These are phyloP conservation scores for Mycena haematopus DNA, from an alignment of 768 basidiomycete species.

Conservation along the genomic window DNA sequence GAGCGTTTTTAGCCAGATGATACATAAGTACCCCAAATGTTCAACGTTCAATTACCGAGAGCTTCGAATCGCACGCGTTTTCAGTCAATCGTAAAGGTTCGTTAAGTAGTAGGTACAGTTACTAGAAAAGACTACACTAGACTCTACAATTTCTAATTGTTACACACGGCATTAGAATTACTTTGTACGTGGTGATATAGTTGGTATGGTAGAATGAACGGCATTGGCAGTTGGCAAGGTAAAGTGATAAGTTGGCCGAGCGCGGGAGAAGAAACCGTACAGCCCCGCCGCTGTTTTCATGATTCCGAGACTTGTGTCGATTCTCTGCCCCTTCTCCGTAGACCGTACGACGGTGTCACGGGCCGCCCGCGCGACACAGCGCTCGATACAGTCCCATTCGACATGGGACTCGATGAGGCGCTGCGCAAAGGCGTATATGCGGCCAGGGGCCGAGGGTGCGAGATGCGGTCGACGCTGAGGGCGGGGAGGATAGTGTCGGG, in stretches of 20 bases:
- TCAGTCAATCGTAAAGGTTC: not conserved
- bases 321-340: conserved; percentile 4
- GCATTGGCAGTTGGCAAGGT: too few relatives aligned
- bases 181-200: not conserved
- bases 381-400: conserved; percentile 3
- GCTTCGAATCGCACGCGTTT: too few relatives aligned
- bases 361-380: conserved; percentile 5
- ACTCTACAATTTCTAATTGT: not conserved
- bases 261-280: too few relatives aligned
- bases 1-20: too few relatives aligned
- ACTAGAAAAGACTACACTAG: not conserved
- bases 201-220: too few relatives aligned
- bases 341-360: not conserved
- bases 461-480: conserved; percentile 15
- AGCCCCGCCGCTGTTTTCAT: not conserved
- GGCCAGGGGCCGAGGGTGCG: conserved; percentile 6
- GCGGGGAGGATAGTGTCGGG: not conserved
- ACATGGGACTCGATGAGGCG: not conserved
- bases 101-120: not conserved
- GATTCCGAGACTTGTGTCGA: not conserved
- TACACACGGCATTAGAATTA: not conserved
- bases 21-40: too few relatives aligned
- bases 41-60: too few relatives aligned
- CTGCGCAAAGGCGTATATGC: not conserved
- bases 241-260: too few relatives aligned